Evolutionary conservation across 441 rosid species (phyloP).

Genomic region (Dalechampia spathulata): DNA sequence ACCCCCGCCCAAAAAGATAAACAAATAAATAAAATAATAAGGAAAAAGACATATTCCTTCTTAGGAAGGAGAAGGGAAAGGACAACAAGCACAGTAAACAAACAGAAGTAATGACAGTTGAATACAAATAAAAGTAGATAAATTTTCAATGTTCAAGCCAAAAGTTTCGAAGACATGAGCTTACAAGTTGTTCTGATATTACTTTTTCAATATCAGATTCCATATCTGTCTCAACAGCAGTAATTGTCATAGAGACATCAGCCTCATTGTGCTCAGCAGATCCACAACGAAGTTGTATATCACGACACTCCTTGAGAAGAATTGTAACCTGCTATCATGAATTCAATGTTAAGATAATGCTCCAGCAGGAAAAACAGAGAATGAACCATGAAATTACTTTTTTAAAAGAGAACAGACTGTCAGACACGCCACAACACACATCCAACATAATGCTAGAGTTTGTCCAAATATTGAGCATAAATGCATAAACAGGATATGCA

Average conservation of each 20-base stretch:
- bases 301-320: constrained; percentile 96
- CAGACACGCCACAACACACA: background rate
- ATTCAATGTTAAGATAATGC: constrained; percentile 5
- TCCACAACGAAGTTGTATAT: constrained; percentile 89
- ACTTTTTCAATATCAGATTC: constrained; percentile 67
- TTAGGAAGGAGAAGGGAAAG: too few species aligned
- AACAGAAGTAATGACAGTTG: too few species aligned
- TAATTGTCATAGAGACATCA: constrained; percentile 30
- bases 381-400: background rate
- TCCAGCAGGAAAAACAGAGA: background rate
- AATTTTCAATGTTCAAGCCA: background rate
- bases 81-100: too few species aligned
- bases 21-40: too few species aligned
- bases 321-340: constrained; percentile 59
- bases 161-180: constrained; percentile 14
- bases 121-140: constrained; percentile 9
- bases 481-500: too few species aligned
- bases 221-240: constrained; percentile 40
- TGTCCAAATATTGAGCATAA: too few species aligned
- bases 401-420: accelerated
- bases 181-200: constrained; percentile 74
- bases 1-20: background rate
- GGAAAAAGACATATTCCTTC: background rate
- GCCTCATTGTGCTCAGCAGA: constrained; percentile 35
- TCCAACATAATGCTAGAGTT: background rate